Base-by-base conservation (phyloP, 768 basidiomycete species). In the Boletus eberwhitei region DNA sequence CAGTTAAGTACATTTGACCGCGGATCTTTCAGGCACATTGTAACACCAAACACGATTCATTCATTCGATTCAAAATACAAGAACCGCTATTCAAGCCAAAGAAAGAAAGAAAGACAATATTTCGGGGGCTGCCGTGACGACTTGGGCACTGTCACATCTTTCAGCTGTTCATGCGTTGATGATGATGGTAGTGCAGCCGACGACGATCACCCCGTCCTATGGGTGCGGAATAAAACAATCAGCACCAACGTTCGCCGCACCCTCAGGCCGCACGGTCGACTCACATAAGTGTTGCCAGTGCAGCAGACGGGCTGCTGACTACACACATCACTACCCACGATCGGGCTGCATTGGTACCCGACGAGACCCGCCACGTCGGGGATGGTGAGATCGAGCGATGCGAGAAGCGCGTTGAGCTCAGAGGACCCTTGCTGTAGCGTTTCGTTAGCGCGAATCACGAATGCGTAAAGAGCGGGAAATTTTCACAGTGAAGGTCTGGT, bases 251-350 rank as follows among this genome's bases (percentile, higher is more conserved):
- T 16, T 8, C 35, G 14, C 34, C 34, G 14, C 35, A 31, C 29
- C 9, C 29, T 9, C 29, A 8, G 29, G n/a, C n/a, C n/a, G n/a
- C n/a, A n/a, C n/a, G 2, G 2, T 9, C 5, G 13, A 35, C 57
- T 56, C 16, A 64, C 63, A 2, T 45, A 56, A 5, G 2, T n/a
- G 4, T 61, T 42, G 8, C 32, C 44, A 14, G 35, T 44, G 54
- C 63, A 64, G 32, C 63, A 64, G 26, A 64, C 57, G 0, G 63
- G 41, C 22, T 59, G 35, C 19, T 41, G 34, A 8, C 26, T 35
- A 48, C 63, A 64, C 1, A 14, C 1, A 1, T 41, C n/a, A 14
- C 48, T 53, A 12, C 36, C 48, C 17, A 48, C 54, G 8, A 31
- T 11, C 8, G 29, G 29, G 29, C 29, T 31, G 31, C 31, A 31